These are phyloP conservation scores for Alliaria petiolata DNA, from an alignment of 345 rosid species.

Conservation along the genomic window DNA sequence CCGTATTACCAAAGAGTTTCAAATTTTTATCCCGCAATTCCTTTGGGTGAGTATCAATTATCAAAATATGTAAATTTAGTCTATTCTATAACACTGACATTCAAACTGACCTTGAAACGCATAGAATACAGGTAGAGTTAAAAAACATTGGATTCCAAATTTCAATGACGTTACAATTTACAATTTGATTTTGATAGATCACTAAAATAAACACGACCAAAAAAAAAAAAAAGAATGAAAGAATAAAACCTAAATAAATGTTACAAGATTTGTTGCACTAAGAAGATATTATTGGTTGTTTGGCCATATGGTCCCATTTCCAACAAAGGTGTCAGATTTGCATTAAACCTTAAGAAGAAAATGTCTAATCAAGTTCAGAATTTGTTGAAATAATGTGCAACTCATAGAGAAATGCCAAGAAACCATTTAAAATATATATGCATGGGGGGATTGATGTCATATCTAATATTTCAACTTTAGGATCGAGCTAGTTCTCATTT, in stretches of 20 bases:
- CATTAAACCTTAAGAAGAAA: constrained; percentile 27
- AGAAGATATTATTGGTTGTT: constrained; percentile 12
- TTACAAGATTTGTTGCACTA: neutral
- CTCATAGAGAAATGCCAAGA: constrained; percentile 14
- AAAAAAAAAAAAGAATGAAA: neutral
- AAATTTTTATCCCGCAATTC: neutral
- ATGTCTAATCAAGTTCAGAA: constrained; percentile 28
- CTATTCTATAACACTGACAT: neutral
- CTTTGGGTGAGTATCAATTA: neutral
- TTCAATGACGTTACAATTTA: neutral
- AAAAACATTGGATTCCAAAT: neutral
- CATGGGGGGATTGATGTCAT: constrained; percentile 1
- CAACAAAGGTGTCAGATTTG: constrained; percentile 33
- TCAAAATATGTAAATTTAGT: neutral
- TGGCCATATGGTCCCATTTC: constrained; percentile 30
- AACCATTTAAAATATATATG: neutral
- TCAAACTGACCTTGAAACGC: neutral
- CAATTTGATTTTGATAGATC: neutral
- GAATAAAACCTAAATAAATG: neutral
- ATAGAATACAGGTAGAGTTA: neutral
- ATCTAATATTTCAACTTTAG: constrained; percentile 22
- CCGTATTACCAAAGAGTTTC: neutral
- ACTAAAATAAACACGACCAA: neutral
- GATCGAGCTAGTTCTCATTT: constrained; percentile 21
- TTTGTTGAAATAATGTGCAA: constrained; percentile 24